phyloP scores from a whole-genome alignment of 345 rosid species.

The Dovyalis caffra region DNA sequence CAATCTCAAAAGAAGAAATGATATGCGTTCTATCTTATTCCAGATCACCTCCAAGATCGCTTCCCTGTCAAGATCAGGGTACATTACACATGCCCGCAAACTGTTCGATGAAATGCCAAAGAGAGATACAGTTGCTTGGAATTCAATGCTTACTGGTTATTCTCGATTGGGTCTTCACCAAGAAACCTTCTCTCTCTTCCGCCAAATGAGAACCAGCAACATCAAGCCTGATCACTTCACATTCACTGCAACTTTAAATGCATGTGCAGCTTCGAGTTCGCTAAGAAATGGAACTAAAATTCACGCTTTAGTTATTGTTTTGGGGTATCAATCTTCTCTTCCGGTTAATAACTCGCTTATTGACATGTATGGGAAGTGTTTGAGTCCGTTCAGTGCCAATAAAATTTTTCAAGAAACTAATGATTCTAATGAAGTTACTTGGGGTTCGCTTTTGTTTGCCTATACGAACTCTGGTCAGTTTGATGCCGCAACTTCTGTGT shows the following conservation, averaged over 20 bases:
- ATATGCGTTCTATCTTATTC: conserved; percentile 24
- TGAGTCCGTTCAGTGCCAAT: conserved; percentile 40
- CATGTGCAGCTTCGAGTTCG: conserved; percentile 47
- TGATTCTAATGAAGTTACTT: conserved; percentile 60
- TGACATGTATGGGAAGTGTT: conserved; percentile 82
- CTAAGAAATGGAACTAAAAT: conserved; percentile 42
- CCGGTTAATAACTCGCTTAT: conserved; percentile 67
- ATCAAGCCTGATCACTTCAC: conserved; percentile 56
- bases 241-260: conserved; percentile 55
- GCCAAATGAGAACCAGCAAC: conserved; percentile 39
- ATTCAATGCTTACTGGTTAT: conserved; percentile 67
- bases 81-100: conserved; percentile 47
- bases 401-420: conserved; percentile 55
- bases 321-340: conserved; percentile 40
- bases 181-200: conserved; percentile 50
- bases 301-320: conserved; percentile 46
- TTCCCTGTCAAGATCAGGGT: conserved; percentile 41
- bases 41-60: conserved; percentile 51
- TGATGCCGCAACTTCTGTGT: conserved; percentile 38
- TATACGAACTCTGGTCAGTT: conserved; percentile 44
- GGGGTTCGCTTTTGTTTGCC: conserved; percentile 84
- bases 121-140: conserved; percentile 65
- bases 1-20: neutral
- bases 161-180: conserved; percentile 55
- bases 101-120: conserved; percentile 68